Base-by-base conservation (phyloP, 805 yeast species). In the Kluyveromyces dobzhanskii region DNA sequence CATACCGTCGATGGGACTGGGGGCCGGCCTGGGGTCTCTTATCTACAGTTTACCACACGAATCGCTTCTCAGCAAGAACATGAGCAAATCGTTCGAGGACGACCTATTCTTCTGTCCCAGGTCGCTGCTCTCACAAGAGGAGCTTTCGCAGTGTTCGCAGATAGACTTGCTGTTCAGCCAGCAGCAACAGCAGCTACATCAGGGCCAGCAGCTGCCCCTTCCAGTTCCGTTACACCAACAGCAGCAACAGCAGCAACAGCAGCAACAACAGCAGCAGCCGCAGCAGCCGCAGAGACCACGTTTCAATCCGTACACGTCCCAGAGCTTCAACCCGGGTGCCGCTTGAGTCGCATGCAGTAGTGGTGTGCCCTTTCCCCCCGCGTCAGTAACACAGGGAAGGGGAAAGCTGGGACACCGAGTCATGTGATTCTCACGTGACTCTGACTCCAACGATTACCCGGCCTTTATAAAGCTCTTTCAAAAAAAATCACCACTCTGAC, bases 281-380 rank as follows among this genome's bases (percentile, higher is more conserved):
- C 19, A n/a, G 44, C 47, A 12, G 30, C 46, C 44, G 10, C 51
- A 57, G 14, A 52, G 60, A 43, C 71, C 70, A 51, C 76, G 71
- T 55, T 79, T 78, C 61, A 78, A 79, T 54, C 85, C 85, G 4
- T 78, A 78, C 53, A 77, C 83, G 3, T 77, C 84, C 1, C 62
- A 73, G 32, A 70, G 77, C 17, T 78, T 78, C 50, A 73, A 77
- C 25, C 85, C 85, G 32, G 56, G 61, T 36, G 49, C 53, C 14
- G 30, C 26, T 16, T 28, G 30, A 25, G 13, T 24, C n/a, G n/a
- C n/a, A n/a, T n/a, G n/a, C n/a, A n/a, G n/a, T n/a, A n/a, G n/a
- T n/a, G n/a, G n/a, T n/a, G n/a, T n/a, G n/a, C n/a, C n/a, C n/a
- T n/a, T n/a, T n/a, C n/a, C n/a, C n/a, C n/a, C n/a, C n/a, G n/a